Evolutionary conservation across 768 basidiomycete species (phyloP), one percentile per base, ranked within the genome.

Genomic region (Termitomyces sp.): DNA sequence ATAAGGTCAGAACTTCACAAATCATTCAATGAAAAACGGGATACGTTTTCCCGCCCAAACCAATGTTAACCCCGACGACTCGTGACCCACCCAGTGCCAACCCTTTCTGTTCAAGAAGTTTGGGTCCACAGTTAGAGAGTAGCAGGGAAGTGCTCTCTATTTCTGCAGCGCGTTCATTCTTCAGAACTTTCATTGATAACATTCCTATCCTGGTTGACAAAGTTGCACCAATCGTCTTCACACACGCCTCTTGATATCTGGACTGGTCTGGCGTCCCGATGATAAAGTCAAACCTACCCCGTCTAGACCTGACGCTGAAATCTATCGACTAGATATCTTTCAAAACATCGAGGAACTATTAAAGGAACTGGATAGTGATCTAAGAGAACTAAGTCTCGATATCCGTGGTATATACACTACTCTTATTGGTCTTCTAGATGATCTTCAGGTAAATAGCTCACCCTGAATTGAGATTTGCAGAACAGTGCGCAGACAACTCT

Each of bases 21-120:
- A 50, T 51, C 44, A 53, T 38, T 46, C 28, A 45, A 54, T 31
- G 3, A 35, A 35, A 35, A 17, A 6, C 26, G 14, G 57, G 46
- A 71, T 68, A 96, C 94, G 86, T 75, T 94, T 95, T 30, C 94
- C 95, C 2, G 30, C 94, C 95, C 3, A 98, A 78, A 3, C 95
- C 96, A n/a, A 97, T 79, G 50, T 81, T 85, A 19, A 94, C 76
- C 26, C 79, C 77, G 1, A 81, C 77, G 1, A 92, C 73, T 1
- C 89, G 84, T 5, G 97, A 75, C 45, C 86, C 86, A 30, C 80
- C 81, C 1, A 97, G 68, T 0, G 91, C 86, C 10, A 98, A 75
- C 3, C 95, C 95, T 55, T 88, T 87, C 61, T 90, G 86, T 68
- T 96, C 93, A n/a, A 98, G 77, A 9, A 95, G 74, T 61, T 85